phyloP scores from a whole-genome alignment of 2,329 filamentous ascomycete genomes.

The Tolypocladium sp. region DNA sequence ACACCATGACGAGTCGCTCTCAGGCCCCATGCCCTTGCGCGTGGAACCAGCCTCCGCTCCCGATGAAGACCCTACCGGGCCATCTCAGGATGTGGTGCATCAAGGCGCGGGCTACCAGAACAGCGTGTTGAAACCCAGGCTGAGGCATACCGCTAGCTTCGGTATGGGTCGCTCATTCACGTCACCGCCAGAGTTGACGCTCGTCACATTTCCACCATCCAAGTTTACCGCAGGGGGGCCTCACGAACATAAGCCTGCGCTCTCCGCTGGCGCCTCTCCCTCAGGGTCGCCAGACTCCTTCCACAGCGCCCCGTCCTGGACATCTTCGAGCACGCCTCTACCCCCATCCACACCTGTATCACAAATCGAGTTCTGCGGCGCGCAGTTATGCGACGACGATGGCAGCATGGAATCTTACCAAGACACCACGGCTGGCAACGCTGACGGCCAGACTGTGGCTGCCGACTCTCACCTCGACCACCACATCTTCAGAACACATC shows the following conservation, averaged over 20 bases:
- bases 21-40: background rate
- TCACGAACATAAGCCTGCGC: background rate
- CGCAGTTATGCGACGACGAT: background rate
- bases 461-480: background rate
- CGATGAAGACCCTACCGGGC: background rate
- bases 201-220: background rate
- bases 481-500: background rate
- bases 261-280: constrained; percentile 16
- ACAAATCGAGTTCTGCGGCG: background rate
- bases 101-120: background rate
- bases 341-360: constrained; percentile 27
- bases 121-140: background rate
- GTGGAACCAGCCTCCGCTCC: background rate
- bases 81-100: background rate
- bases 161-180: background rate
- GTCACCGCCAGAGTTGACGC: background rate
- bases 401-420: background rate
- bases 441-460: background rate
- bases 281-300: constrained; percentile 36
- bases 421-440: background rate
- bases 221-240: background rate
- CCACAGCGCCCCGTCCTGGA: constrained; percentile 44
- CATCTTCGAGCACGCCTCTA: constrained; percentile 27
- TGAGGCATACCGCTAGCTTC: background rate
- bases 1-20: background rate